phyloP scores from a whole-genome alignment of 2,329 filamentous ascomycete species.

The Erysiphe pulchra region DNA sequence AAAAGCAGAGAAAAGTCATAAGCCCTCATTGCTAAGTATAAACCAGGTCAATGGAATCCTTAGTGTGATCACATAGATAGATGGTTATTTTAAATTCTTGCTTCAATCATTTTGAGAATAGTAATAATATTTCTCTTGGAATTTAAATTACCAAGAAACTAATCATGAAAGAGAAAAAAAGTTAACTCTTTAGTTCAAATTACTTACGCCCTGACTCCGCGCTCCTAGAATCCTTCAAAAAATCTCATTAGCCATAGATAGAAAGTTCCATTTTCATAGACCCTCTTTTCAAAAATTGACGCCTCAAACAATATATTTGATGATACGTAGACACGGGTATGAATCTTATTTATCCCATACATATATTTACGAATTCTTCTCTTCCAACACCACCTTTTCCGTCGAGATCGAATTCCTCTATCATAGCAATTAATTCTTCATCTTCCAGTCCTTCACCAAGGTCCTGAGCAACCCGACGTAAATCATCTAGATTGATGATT shows the following conservation, averaged over 20 bases:
- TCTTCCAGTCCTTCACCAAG: slow-evolving; percentile 83
- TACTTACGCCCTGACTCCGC: background rate
- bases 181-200: background rate
- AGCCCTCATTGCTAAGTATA: too few species aligned
- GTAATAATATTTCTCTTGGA: too few species aligned
- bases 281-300: too few species aligned
- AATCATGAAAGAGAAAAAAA: too few species aligned
- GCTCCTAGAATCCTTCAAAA: background rate
- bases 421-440: slow-evolving; percentile 82
- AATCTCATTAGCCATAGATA: background rate
- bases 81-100: too few species aligned
- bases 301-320: too few species aligned
- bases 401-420: slow-evolving; percentile 91
- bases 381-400: slow-evolving; percentile 58
- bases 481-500: slow-evolving; percentile 66
- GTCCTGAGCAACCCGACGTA: slow-evolving; percentile 69
- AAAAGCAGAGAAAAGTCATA: too few species aligned
- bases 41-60: too few species aligned
- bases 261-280: too few species aligned
- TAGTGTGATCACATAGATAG: too few species aligned
- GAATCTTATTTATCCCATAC: slow-evolving; percentile 11
- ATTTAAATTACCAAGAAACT: too few species aligned
- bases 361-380: slow-evolving; percentile 31
- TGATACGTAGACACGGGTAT: background rate
- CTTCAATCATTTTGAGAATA: too few species aligned